Evolutionary conservation across 1,139 yeast genomes (phyloP).

Genomic region (Hemisphaericaspora lyxosophila): DNA sequence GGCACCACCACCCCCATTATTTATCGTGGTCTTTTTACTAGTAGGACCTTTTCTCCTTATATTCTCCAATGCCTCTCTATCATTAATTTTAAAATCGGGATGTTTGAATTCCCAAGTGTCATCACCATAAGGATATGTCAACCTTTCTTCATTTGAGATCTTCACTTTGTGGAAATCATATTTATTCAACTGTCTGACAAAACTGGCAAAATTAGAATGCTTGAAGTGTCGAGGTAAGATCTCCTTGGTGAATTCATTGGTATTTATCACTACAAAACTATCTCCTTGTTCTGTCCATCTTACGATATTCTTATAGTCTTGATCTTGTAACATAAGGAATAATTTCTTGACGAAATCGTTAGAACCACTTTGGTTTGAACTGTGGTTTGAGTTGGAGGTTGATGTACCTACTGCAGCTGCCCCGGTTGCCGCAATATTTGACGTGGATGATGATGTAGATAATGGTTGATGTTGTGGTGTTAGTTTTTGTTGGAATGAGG

Average conservation of each 20-base stretch:
- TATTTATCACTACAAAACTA: slow-evolving; percentile 83
- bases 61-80: slow-evolving; percentile 68
- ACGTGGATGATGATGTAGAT: neutral
- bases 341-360: slow-evolving; percentile 77
- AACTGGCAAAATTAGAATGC: slow-evolving; percentile 90
- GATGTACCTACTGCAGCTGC: slow-evolving; percentile 8
- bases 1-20: slow-evolving; percentile 6
- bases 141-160: slow-evolving; percentile 53
- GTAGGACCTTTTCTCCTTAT: slow-evolving; percentile 80
- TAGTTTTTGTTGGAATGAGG: too few species aligned
- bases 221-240: slow-evolving; percentile 89
- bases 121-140: slow-evolving; percentile 63
- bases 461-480: slow-evolving; percentile 1
- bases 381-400: slow-evolving; percentile 17
- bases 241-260: slow-evolving; percentile 82
- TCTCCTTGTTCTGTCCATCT: slow-evolving; percentile 84
- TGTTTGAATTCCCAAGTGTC: slow-evolving; percentile 95
- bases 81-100: slow-evolving; percentile 77
- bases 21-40: slow-evolving; percentile 33
- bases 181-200: slow-evolving; percentile 91
- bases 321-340: slow-evolving; percentile 82
- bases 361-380: slow-evolving; percentile 46
- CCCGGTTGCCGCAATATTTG: slow-evolving; percentile 11
- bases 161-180: slow-evolving; percentile 95
- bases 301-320: slow-evolving; percentile 68